These are phyloP conservation scores for Pleurotus tuber-regium DNA, from an alignment of 768 basidiomycete genomes.

Conservation along the genomic window DNA sequence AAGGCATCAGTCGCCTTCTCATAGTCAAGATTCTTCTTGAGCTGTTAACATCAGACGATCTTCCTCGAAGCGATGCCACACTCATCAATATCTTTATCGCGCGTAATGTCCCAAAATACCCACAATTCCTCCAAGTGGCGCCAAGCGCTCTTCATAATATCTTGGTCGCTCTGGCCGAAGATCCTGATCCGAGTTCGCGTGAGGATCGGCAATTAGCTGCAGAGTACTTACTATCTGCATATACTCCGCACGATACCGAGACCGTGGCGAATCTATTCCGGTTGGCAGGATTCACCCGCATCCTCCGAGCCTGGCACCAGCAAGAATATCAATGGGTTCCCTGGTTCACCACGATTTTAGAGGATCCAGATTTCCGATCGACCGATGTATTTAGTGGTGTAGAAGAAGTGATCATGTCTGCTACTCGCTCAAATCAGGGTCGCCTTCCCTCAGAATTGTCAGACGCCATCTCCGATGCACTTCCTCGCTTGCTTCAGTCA, in stretches of 20 bases:
- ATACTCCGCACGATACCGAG: constrained; percentile 80
- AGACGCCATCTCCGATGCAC: constrained; percentile 48
- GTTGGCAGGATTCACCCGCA: constrained; percentile 85
- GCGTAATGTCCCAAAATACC: constrained; percentile 95
- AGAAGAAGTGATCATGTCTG: constrained; percentile 55
- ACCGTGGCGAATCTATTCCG: constrained; percentile 69
- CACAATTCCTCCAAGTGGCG: constrained; percentile 74
- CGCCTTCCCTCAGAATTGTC: constrained; percentile 55
- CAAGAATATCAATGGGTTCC: constrained; percentile 75
- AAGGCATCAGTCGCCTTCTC: constrained; percentile 68
- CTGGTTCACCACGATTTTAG: constrained; percentile 70
- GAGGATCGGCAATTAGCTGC: constrained; percentile 95
- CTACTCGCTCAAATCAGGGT: constrained; percentile 45
- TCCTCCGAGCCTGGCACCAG: constrained; percentile 78
- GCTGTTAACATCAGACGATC: constrained; percentile 53
- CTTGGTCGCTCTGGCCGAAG: constrained; percentile 74
- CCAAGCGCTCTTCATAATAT: constrained; percentile 71
- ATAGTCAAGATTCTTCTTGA: constrained; percentile 86
- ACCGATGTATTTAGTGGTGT: constrained; percentile 65
- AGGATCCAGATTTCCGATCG: constrained; percentile 62
- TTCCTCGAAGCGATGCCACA: constrained; percentile 64
- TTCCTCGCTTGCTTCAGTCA: constrained; percentile 62
- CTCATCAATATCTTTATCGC: constrained; percentile 96
- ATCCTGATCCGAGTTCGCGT: constrained; percentile 70
- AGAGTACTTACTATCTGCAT: constrained; percentile 90